Evolutionary conservation across 371 early-diverging fungal species (phyloP).

Genomic region (Furculomyces boomerangus): DNA sequence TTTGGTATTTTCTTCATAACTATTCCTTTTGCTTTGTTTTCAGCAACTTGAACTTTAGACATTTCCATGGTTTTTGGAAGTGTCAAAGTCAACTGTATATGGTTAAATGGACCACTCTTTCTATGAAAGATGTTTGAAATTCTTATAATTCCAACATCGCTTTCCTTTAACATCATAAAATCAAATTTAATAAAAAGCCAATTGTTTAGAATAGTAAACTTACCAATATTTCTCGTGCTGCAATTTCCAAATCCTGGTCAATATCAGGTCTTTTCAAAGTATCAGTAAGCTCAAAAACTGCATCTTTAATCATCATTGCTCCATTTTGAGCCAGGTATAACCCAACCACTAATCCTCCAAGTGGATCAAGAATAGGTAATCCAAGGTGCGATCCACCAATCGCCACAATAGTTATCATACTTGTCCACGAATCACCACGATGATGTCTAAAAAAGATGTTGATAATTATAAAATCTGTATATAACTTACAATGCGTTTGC

Average conservation of each 20-base stretch:
- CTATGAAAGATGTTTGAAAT: neutral
- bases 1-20: neutral
- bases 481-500: constrained; percentile 42
- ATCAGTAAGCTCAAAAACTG: constrained; percentile 18
- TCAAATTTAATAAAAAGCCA: neutral
- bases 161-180: neutral
- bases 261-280: constrained; percentile 9
- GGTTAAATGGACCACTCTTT: constrained; percentile 1
- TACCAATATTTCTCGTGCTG: neutral
- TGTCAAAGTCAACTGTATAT: neutral
- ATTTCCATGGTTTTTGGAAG: neutral
- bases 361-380: constrained; percentile 41
- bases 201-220: neutral
- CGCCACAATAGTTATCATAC: constrained; percentile 38
- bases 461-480: neutral
- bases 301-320: constrained; percentile 21
- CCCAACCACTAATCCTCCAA: constrained; percentile 42
- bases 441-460: constrained; percentile 25
- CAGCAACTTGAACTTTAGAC: neutral
- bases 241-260: constrained; percentile 4
- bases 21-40: neutral
- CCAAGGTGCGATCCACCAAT: constrained; percentile 40
- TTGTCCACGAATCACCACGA: constrained; percentile 46
- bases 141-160: neutral
- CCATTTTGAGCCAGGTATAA: constrained; percentile 40